phyloP scores from a whole-genome alignment of 805 yeast species.

The Saccharomyces paradoxus region DNA sequence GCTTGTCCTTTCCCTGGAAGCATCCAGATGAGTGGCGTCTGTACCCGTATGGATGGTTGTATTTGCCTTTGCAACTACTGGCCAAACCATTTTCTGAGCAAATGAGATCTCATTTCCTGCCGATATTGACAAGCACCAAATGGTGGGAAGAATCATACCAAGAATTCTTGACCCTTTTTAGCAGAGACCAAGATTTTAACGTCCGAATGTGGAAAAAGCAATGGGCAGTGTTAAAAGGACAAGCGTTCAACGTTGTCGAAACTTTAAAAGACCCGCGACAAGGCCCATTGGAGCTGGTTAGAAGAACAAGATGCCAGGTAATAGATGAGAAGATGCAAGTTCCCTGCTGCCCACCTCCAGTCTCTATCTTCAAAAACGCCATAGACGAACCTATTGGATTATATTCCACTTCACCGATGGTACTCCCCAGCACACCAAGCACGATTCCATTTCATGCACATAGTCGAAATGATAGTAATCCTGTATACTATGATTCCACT shows the following conservation, averaged over 20 bases:
- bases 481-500: not conserved
- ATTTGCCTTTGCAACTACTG: conserved; percentile 52
- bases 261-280: conserved; percentile 47
- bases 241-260: conserved; percentile 68
- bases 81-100: conserved; percentile 57
- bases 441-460: not conserved
- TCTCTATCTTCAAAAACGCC: conserved; percentile 34
- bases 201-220: conserved; percentile 61
- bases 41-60: conserved; percentile 73
- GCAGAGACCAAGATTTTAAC: conserved; percentile 53
- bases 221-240: conserved; percentile 66
- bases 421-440: not conserved
- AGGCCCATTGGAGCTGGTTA: conserved; percentile 60
- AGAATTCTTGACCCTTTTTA: conserved; percentile 41
- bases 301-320: conserved; percentile 48
- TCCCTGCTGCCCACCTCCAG: conserved; percentile 37
- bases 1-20: conserved; percentile 71
- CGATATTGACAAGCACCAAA: conserved; percentile 46
- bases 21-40: conserved; percentile 79
- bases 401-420: conserved; percentile 16
- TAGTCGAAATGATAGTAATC: not conserved
- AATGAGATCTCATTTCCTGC: conserved; percentile 49
- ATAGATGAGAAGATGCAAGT: conserved; percentile 56
- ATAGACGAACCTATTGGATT: conserved; percentile 34
- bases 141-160: conserved; percentile 66